A percentile compares a stretch with the other conserved stretches of the same genome.
Evolutionary conservation across 2,329 filamentous ascomycete species (phyloP).

Genomic region (Acrodontium crateriforme): DNA sequence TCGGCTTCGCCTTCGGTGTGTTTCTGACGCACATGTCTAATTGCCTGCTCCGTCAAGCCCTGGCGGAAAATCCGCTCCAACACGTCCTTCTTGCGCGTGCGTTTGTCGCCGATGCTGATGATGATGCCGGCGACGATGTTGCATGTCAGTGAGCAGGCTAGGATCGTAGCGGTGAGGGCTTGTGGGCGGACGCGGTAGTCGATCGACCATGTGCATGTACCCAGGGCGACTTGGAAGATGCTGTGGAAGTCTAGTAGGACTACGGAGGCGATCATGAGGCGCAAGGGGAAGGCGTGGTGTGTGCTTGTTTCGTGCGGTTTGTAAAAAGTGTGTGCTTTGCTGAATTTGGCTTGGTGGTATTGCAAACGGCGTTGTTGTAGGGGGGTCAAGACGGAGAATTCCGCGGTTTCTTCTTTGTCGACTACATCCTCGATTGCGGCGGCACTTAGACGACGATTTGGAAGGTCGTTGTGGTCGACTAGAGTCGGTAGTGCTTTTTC

Average conservation of each 20-base stretch:
- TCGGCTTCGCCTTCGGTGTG: slow-evolving; percentile 9
- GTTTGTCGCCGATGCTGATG: slow-evolving; percentile 62
- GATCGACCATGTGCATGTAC: slow-evolving; percentile 66
- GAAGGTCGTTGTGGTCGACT: slow-evolving; percentile 56
- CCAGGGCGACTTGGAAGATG: slow-evolving; percentile 65
- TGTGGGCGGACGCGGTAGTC: slow-evolving; percentile 54
- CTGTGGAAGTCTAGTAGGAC: slow-evolving; percentile 68
- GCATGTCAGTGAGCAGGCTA: slow-evolving; percentile 62
- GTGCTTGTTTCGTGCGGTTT: slow-evolving; percentile 77
- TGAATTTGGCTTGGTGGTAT: slow-evolving; percentile 67
- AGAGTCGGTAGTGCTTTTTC: slow-evolving; percentile 48
- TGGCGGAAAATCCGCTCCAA: slow-evolving; percentile 64
- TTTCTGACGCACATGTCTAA: slow-evolving; percentile 31
- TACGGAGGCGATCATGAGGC: slow-evolving; percentile 63
- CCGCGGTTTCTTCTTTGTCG: slow-evolving; percentile 31
- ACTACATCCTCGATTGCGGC: slow-evolving; percentile 24
- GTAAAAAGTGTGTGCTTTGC: slow-evolving; percentile 77
- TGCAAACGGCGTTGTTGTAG: slow-evolving; percentile 55
- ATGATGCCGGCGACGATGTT: slow-evolving; percentile 66
- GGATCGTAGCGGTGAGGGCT: slow-evolving; percentile 66
- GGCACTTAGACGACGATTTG: slow-evolving; percentile 23
- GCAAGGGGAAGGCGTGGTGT: slow-evolving; percentile 64
- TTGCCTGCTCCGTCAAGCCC: slow-evolving; percentile 54
- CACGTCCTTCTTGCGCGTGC: slow-evolving; percentile 75
- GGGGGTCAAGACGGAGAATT: slow-evolving; percentile 48